These are phyloP conservation scores for Euryodendron excelsum DNA, from an alignment of 148 eudicot genomes.

Conservation along the genomic window DNA sequence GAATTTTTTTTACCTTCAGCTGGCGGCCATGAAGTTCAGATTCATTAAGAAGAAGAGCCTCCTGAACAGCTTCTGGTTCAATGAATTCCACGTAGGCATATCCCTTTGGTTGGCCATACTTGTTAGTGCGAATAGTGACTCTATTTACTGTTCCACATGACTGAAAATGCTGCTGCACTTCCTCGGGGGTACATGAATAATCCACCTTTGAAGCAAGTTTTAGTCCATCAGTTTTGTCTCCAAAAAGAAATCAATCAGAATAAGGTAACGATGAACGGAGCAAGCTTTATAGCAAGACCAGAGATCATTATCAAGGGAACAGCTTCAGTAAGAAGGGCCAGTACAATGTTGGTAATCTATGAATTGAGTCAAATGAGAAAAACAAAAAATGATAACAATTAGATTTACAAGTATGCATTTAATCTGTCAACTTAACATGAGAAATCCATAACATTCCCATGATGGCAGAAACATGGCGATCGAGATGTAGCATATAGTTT, in stretches of 20 bases:
- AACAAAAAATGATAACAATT: background rate
- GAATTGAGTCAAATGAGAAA: background rate
- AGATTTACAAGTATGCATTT: background rate
- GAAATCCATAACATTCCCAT: too few species aligned
- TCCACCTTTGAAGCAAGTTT: slow-evolving; percentile 56
- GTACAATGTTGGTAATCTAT: background rate
- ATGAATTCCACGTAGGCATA: slow-evolving; percentile 87
- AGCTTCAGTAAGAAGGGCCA: background rate
- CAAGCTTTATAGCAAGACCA: background rate
- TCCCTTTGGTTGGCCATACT: slow-evolving; percentile 88
- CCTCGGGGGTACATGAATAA: slow-evolving; percentile 91
- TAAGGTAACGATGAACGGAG: background rate
- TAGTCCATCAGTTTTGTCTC: background rate
- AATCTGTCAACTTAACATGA: too few species aligned
- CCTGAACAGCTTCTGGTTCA: slow-evolving; percentile 79
- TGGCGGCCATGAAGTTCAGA: slow-evolving; percentile 91
- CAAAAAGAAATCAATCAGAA: background rate
- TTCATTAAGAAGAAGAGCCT: slow-evolving; percentile 72
- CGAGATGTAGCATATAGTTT: too few species aligned
- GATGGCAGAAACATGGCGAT: too few species aligned
- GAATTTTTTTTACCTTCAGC: slow-evolving; percentile 50
- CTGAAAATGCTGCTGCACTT: slow-evolving; percentile 91
- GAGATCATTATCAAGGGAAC: background rate
- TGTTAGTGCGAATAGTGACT: slow-evolving; percentile 71
- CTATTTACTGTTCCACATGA: slow-evolving; percentile 88